These are phyloP conservation scores for Ganoderma leucocontextum DNA, from an alignment of 1,284 basidiomycete species.

Conservation along the genomic window DNA sequence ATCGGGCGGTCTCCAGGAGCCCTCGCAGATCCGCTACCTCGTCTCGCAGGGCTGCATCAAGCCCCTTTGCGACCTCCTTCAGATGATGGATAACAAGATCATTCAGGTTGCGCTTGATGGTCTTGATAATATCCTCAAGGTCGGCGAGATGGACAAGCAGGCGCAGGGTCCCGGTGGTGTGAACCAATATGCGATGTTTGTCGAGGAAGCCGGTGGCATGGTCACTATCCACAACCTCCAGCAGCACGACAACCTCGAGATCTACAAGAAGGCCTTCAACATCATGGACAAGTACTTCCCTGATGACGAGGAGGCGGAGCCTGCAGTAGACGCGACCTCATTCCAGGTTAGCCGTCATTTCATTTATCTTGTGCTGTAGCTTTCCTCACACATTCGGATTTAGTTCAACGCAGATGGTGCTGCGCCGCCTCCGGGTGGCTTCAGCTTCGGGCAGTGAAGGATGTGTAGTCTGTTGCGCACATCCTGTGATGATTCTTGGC, in stretches of 20 bases:
- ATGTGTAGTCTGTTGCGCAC: constrained; percentile 20
- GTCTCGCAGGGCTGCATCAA: constrained; percentile 99
- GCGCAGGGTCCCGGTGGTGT: constrained; percentile 83
- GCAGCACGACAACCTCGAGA: constrained; percentile 99
- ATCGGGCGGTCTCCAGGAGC: constrained; percentile 96
- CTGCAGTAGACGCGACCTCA: constrained; percentile 80
- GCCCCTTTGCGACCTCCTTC: constrained; percentile 95
- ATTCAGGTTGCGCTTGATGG: constrained; percentile 98
- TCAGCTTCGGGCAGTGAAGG: constrained; percentile 78
- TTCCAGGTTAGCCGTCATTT: constrained; percentile 80
- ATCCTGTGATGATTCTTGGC: constrained; percentile 11
- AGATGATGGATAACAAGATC: constrained; percentile 99
- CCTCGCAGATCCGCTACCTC: constrained; percentile 97
- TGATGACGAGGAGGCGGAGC: constrained; percentile 85
- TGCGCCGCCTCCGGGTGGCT: constrained; percentile 93
- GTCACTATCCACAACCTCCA: constrained; percentile 98
- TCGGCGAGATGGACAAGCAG: constrained; percentile 96
- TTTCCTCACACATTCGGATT: not conserved
- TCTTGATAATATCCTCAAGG: constrained; percentile 98
- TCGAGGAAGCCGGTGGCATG: constrained; percentile 99
- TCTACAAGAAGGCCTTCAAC: constrained; percentile 99
- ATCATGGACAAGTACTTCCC: constrained; percentile 98
- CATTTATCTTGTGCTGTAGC: constrained; percentile 16
- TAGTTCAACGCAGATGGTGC: constrained; percentile 84
- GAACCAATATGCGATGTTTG: constrained; percentile 94